Percentiles rank a stretch among this genome's conserved stretches.
Conservation (phyloP, 257 asterid species). For the Asclepias syriaca region DNA sequence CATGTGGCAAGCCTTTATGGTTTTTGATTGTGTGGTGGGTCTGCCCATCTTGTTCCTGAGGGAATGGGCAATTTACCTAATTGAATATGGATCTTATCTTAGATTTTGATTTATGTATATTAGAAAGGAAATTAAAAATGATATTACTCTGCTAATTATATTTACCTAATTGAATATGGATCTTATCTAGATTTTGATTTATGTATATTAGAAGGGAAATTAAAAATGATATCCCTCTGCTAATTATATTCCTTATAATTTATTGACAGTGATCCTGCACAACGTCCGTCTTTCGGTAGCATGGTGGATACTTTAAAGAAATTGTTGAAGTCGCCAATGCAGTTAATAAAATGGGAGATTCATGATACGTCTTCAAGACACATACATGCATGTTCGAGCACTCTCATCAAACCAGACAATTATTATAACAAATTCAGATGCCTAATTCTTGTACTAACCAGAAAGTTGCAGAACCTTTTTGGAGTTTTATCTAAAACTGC, state of each 20-base stretch:
- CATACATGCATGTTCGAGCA: not conserved
- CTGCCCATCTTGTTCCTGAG: not conserved
- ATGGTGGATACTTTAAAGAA: conserved; percentile 76
- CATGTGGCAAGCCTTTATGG: not conserved
- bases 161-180: too few relatives aligned
- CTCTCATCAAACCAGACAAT: not conserved
- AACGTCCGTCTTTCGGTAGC: conserved; percentile 59
- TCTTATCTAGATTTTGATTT: too few relatives aligned
- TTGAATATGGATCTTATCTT: too few relatives aligned
- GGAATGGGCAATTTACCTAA: not conserved
- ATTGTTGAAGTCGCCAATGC: conserved; percentile 74
- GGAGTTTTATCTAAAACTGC: not conserved
- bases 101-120: too few relatives aligned
- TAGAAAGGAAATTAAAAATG: not conserved
- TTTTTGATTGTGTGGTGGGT: not conserved
- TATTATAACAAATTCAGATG: not conserved
- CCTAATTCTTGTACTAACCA: not conserved
- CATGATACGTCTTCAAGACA: conserved; percentile 18
- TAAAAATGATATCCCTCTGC: too few relatives aligned
- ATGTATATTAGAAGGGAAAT: not conserved
- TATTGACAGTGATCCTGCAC: conserved; percentile 57
- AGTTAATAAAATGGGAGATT: conserved; percentile 64
- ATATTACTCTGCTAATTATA: too few relatives aligned
- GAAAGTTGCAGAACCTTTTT: not conserved
- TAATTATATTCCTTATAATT: not conserved